A percentile compares a stretch with the other conserved stretches of the same genome.
These are phyloP conservation scores for Hyaloscypha hepaticicola DNA, from an alignment of 495 filamentous ascomycete species.

Conservation along the genomic window DNA sequence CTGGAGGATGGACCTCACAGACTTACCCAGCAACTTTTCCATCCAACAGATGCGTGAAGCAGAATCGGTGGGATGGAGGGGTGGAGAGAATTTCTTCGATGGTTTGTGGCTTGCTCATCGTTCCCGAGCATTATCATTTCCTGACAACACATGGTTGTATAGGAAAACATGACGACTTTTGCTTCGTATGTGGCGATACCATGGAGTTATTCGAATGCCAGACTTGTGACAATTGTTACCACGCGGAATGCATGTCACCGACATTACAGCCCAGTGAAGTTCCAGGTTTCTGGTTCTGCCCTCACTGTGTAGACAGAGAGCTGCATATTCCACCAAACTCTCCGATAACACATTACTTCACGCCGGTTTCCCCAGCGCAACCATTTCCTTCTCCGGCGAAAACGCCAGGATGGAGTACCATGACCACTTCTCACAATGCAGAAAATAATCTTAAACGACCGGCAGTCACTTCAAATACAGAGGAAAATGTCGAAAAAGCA, in stretches of 20 bases:
- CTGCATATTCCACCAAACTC: slow-evolving; percentile 13
- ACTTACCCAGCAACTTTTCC: neutral
- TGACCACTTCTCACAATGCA: neutral
- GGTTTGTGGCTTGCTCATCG: neutral
- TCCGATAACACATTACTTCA: neutral
- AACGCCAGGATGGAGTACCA: neutral
- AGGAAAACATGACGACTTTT: slow-evolving; percentile 24
- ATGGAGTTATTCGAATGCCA: slow-evolving; percentile 19
- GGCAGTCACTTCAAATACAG: neutral
- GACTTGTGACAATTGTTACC: slow-evolving; percentile 21
- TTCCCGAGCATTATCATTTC: neutral
- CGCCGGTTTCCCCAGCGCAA: neutral
- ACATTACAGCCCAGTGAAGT: slow-evolving; percentile 9
- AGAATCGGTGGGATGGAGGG: slow-evolving; percentile 1
- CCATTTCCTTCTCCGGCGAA: neutral
- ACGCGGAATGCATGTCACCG: slow-evolving; percentile 22
- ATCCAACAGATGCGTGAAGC: slow-evolving; percentile 3
- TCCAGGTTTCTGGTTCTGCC: slow-evolving; percentile 27
- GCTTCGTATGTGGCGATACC: slow-evolving; percentile 20
- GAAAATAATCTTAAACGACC: neutral
- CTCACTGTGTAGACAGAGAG: slow-evolving; percentile 24
- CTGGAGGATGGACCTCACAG: neutral
- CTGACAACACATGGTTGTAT: neutral
- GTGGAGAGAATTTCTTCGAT: slow-evolving; percentile 19
- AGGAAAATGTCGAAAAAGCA: neutral